phyloP scores from a whole-genome alignment of 1,139 yeast genomes.

The Geotrichum fermentans region DNA sequence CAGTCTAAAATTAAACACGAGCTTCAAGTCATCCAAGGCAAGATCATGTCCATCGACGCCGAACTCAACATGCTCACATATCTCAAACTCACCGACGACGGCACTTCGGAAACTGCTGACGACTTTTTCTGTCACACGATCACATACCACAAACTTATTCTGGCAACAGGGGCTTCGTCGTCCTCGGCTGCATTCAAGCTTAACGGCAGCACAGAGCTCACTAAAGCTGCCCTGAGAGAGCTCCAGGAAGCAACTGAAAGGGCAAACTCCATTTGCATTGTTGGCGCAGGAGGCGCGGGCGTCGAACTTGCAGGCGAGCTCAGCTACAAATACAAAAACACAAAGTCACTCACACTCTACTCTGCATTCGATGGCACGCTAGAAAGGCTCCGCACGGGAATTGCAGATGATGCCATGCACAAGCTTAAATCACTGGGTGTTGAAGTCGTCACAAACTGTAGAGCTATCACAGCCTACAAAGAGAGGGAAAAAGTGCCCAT shows the following conservation, averaged over 20 bases:
- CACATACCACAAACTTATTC: constrained; percentile 14
- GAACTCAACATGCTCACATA: constrained; percentile 13
- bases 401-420: constrained; percentile 16
- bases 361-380: constrained; percentile 16
- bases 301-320: constrained; percentile 30
- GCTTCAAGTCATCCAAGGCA: constrained; percentile 18
- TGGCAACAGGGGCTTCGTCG: constrained; percentile 21
- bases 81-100: constrained; percentile 15
- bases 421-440: constrained; percentile 17
- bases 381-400: constrained; percentile 12
- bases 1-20: not conserved
- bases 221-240: constrained; percentile 15
- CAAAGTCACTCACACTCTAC: constrained; percentile 20
- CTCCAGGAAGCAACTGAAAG: constrained; percentile 10
- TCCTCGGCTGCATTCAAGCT: constrained; percentile 21
- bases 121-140: constrained; percentile 18
- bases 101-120: not conserved
- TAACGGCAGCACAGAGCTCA: constrained; percentile 16
- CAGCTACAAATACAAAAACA: constrained; percentile 24
- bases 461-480: constrained; percentile 11
- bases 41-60: constrained; percentile 17
- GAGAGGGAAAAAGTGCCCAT: constrained; percentile 1
- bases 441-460: constrained; percentile 6
- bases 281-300: constrained; percentile 31
- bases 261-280: constrained; percentile 25